Conservation (phyloP, 176 grass and related monocot genomes). For the Oryza rufipogon region DNA sequence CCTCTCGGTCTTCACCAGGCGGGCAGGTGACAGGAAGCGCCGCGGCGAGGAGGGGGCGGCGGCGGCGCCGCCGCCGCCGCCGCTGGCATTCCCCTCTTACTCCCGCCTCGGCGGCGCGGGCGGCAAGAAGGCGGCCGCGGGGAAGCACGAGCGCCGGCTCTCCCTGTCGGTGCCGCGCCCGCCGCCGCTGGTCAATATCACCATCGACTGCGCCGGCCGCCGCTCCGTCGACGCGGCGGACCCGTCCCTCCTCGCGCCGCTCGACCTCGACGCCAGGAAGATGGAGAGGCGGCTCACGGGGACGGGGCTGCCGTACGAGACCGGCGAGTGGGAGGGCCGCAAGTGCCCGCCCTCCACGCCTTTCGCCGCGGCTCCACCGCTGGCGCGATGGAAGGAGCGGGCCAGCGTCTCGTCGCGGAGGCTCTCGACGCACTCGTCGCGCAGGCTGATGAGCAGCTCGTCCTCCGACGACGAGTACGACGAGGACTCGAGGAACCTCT, state of each 20-base stretch:
- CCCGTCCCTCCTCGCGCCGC: constrained; percentile 39
- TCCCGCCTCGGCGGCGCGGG: constrained; percentile 9
- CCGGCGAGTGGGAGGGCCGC: constrained; percentile 59
- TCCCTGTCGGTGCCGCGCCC: constrained; percentile 48
- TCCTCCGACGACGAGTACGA: constrained; percentile 62
- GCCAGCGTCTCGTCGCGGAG: background rate
- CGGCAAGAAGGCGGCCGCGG: constrained; percentile 1
- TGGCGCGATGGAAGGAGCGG: constrained; percentile 39
- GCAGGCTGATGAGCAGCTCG: constrained; percentile 46
- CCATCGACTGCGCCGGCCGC: constrained; percentile 69
- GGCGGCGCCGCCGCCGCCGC: background rate
- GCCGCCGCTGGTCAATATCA: constrained; percentile 54
- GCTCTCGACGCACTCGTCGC: constrained; percentile 39
- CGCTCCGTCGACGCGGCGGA: constrained; percentile 61
- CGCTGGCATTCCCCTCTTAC: constrained; percentile 44
- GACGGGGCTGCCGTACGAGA: constrained; percentile 23
- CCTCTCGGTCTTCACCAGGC: constrained; percentile 66
- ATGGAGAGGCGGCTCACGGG: constrained; percentile 32
- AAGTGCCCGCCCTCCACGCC: constrained; percentile 74
- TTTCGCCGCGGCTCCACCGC: constrained; percentile 23
- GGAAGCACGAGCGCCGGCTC: constrained; percentile 42
- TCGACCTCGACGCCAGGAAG: constrained; percentile 41
- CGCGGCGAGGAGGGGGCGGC: constrained; percentile 15
- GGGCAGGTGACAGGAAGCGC: constrained; percentile 40
- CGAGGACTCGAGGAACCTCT: constrained; percentile 59